phyloP scores from a whole-genome alignment of 352 stramenopile genomes.

The Phytophthora fragariaefolia region DNA sequence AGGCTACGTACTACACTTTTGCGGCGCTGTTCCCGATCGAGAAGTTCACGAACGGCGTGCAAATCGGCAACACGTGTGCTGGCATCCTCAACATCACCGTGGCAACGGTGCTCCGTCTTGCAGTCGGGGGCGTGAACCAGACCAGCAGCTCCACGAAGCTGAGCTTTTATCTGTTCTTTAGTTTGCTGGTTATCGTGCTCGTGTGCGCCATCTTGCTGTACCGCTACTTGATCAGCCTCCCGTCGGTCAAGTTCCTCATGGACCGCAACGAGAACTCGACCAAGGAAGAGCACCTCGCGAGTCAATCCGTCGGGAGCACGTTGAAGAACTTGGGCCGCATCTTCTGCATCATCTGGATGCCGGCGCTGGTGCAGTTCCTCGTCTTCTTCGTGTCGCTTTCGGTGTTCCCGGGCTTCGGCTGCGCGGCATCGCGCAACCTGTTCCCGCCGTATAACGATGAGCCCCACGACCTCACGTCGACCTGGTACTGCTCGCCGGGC shows the following conservation, averaged over 20 bases:
- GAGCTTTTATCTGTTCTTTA: slow-evolving; percentile 72
- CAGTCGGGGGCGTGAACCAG: slow-evolving; percentile 51
- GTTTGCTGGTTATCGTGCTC: slow-evolving; percentile 54
- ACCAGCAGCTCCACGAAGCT: slow-evolving; percentile 40
- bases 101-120: slow-evolving; percentile 53
- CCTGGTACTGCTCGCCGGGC: slow-evolving; percentile 62
- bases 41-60: slow-evolving; percentile 71
- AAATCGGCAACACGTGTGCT: slow-evolving; percentile 60
- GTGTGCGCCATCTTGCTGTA: slow-evolving; percentile 55
- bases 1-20: slow-evolving; percentile 63
- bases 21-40: slow-evolving; percentile 63
- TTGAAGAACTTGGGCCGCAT: slow-evolving; percentile 55
- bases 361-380: slow-evolving; percentile 54
- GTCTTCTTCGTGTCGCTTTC: slow-evolving; percentile 68
- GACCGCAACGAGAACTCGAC: slow-evolving; percentile 54
- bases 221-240: slow-evolving; percentile 40
- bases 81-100: slow-evolving; percentile 66
- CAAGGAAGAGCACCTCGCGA: slow-evolving; percentile 38
- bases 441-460: slow-evolving; percentile 29
- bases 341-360: slow-evolving; percentile 58
- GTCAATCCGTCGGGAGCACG: slow-evolving; percentile 38
- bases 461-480: slow-evolving; percentile 21
- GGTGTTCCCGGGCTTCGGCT: slow-evolving; percentile 63
- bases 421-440: slow-evolving; percentile 45
- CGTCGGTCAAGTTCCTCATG: slow-evolving; percentile 64